phyloP scores from a whole-genome alignment of 2,329 filamentous ascomycete species.

The Penicillium frequentans region DNA sequence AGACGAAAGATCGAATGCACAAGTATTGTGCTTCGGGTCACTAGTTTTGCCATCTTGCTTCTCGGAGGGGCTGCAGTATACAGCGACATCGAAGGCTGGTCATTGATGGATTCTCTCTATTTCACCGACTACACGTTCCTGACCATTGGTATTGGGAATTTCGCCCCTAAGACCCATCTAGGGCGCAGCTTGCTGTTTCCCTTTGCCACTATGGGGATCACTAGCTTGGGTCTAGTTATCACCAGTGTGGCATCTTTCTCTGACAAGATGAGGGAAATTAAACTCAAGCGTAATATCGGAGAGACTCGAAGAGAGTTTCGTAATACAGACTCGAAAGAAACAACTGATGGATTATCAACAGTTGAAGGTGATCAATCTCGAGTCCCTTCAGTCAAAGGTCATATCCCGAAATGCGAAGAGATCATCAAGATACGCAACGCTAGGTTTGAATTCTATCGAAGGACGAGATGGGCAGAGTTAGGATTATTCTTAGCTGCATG shows the following conservation, averaged over 20 bases:
- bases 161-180: neutral
- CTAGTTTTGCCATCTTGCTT: neutral
- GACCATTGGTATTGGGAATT: neutral
- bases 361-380: neutral
- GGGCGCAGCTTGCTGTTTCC: neutral
- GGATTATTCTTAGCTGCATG: neutral
- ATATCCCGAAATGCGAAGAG: neutral
- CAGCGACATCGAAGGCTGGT: neutral
- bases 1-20: neutral
- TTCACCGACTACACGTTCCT: neutral
- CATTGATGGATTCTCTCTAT: neutral
- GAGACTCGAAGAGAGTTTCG: neutral
- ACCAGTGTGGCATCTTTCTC: neutral
- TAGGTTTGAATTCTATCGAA: neutral
- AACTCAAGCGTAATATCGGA: neutral
- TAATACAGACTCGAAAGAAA: neutral
- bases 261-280: neutral
- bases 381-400: neutral
- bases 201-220: neutral
- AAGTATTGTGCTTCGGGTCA: neutral
- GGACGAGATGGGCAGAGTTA: neutral
- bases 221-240: neutral
- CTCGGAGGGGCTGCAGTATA: neutral
- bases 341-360: neutral
- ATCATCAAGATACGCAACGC: neutral